Base-by-base conservation (phyloP, 352 stramenopile species). In the Hyaloperonospora brassicae region DNA sequence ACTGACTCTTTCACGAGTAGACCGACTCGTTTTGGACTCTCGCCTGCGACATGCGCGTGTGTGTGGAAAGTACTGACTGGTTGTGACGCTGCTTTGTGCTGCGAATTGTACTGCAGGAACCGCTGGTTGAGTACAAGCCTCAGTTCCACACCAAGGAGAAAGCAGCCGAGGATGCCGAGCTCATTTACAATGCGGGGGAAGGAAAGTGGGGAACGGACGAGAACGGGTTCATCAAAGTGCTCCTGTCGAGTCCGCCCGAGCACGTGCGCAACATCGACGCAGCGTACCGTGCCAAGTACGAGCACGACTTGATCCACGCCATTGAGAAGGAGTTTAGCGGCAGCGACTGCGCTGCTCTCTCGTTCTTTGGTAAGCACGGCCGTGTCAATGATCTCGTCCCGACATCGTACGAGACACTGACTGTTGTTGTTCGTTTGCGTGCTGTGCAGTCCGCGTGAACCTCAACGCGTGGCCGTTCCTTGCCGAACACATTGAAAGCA, bases 201-300 rank as follows among this genome's bases (percentile, higher is more conserved):
- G 81, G 76, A 57, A 86, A 88, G 60, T 88, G 75, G 74, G 78
- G 78, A 49, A 91, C 78, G 40, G 78, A 91, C 57, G 77, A 84
- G 47, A 71, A 76, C 11, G 56, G 41, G 2, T 88, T 91, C 55
- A 63, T 79, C 25, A 87, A 86, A 56, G 62, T 81, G 34, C 51
- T 87, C 39, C 50, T 87, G 41, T 52, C 73, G 10, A 87, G 73
- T 48, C 76, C 78, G n/a, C 70, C 74, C 1, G 52, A 77, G 64
- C 76, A 88, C 59, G 31, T 91, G 25, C 59, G 60, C 23, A 68
- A 79, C 35, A 78, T 91, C 36, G 54, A 91, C 24, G 62, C 57
- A 23, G 57, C 68, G 5, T 91, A 91, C 60, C 55, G 59, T 12
- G 62, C 62, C n/a, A 91, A 87, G 58, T 65, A 88, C 61, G 22